Percentiles rank a stretch among this genome's conserved stretches.
Evolutionary conservation across 306 rosid genomes (phyloP).

Genomic region (Amphicarpaea edgeworthii): DNA sequence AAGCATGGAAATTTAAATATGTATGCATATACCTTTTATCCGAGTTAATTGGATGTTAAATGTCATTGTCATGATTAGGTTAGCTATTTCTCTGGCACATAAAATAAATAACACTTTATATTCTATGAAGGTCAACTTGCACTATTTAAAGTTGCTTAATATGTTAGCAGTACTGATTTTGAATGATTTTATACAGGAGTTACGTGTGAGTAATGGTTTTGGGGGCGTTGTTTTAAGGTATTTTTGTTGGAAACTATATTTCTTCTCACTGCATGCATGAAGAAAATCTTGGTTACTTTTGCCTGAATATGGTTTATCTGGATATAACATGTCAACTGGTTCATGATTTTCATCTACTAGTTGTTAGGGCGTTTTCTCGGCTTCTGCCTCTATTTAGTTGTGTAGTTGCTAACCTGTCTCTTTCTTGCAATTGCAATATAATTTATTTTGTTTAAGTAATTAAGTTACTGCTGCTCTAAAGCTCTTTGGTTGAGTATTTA

Average conservation of each 20-base stretch:
- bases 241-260: constrained; percentile 10
- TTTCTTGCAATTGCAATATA: background rate
- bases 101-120: constrained; percentile 1
- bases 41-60: background rate
- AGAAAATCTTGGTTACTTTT: constrained; percentile 5
- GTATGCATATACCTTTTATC: background rate
- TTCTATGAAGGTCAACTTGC: constrained; percentile 30
- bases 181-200: constrained; percentile 71
- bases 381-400: constrained; percentile 18
- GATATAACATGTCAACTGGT: constrained; percentile 18
- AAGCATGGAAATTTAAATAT: background rate
- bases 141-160: constrained; percentile 37
- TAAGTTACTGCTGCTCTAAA: background rate
- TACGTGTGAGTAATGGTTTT: constrained; percentile 91
- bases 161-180: constrained; percentile 39
- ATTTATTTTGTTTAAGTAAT: constrained; percentile 12
- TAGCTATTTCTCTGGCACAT: background rate
- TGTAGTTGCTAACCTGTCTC: constrained; percentile 27
- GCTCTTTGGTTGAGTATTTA: constrained; percentile 4
- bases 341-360: constrained; percentile 23
- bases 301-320: constrained; percentile 15
- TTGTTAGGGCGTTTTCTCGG: constrained; percentile 1
- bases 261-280: constrained; percentile 17
- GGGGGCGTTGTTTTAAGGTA: constrained; percentile 95
- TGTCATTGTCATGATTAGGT: constrained; percentile 22